Percentiles rank a stretch among this genome's conserved stretches.
Evolutionary conservation across 148 eudicot species (phyloP).

Genomic region (Fallopia convolvulus): DNA sequence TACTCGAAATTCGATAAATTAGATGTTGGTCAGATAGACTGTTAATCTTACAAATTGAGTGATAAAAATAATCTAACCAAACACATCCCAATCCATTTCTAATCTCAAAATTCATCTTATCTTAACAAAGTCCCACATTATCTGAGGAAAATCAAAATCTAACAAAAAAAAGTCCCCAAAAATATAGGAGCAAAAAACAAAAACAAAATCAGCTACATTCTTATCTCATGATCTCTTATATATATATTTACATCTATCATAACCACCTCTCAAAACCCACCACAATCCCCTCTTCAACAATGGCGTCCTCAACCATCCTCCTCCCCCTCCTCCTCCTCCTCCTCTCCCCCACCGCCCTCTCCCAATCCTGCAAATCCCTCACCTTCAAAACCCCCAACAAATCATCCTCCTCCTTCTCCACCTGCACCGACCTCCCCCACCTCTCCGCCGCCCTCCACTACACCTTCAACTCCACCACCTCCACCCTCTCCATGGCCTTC

Average conservation of each 20-base stretch:
- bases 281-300: neutral
- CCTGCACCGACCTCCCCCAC: constrained; percentile 30
- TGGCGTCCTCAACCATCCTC: neutral
- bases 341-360: neutral
- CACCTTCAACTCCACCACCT: constrained; percentile 18
- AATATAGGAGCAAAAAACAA: too few species aligned
- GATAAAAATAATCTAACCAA: too few species aligned
- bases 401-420: constrained; percentile 6
- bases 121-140: too few species aligned
- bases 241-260: neutral
- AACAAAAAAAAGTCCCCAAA: too few species aligned
- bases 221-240: too few species aligned
- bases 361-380: constrained; percentile 24
- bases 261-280: neutral
- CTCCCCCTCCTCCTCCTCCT: constrained; percentile 6
- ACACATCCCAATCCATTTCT: too few species aligned
- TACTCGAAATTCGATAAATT: too few species aligned
- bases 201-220: too few species aligned
- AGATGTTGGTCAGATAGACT: too few species aligned
- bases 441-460: constrained; percentile 35
- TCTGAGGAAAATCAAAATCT: too few species aligned
- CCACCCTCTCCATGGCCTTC: constrained; percentile 34
- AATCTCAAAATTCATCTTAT: too few species aligned
- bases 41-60: too few species aligned
- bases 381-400: constrained; percentile 23